A percentile compares a stretch with the other conserved stretches of the same genome.
phyloP scores from a whole-genome alignment of 2,329 filamentous ascomycete species.

The Huntiella decipiens region DNA sequence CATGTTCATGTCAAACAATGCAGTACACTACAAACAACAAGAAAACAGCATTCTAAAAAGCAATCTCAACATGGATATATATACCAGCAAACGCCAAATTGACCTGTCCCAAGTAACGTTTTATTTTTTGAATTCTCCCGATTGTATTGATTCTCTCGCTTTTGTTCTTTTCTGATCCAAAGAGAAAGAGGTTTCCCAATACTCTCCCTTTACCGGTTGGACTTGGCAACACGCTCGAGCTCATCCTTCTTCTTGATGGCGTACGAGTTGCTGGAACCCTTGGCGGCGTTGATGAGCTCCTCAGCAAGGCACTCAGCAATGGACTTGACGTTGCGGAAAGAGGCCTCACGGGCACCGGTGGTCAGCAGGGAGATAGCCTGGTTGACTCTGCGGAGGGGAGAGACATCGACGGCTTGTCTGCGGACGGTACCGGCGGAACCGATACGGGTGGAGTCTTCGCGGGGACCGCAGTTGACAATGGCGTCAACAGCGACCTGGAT shows the following conservation, averaged over 20 bases:
- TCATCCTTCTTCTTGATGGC: slow-evolving; percentile 99
- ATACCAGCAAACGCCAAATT: slow-evolving; percentile 7
- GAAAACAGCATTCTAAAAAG: no score
- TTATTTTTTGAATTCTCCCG: slow-evolving; percentile 12
- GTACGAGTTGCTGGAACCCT: slow-evolving; percentile 99
- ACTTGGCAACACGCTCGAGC: slow-evolving; percentile 99
- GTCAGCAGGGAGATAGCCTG: slow-evolving; percentile 98
- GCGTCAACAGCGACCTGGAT: slow-evolving; percentile 99
- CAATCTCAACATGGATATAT: no score
- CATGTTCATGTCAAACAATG: no score
- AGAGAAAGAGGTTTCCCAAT: slow-evolving; percentile 18
- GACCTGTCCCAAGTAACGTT: slow-evolving; percentile 17
- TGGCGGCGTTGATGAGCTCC: slow-evolving; percentile 99
- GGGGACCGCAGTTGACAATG: slow-evolving; percentile 99
- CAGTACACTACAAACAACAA: no score
- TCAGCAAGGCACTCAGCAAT: slow-evolving; percentile 99
- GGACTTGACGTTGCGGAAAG: slow-evolving; percentile 99
- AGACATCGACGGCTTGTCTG: slow-evolving; percentile 99
- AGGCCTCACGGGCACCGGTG: slow-evolving; percentile 94
- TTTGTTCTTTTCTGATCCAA: slow-evolving; percentile 15
- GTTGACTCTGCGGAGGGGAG: slow-evolving; percentile 97
- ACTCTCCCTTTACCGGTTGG: slow-evolving; percentile 74
- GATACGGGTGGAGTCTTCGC: slow-evolving; percentile 99
- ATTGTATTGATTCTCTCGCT: slow-evolving; percentile 13
- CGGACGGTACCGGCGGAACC: slow-evolving; percentile 98